Percentiles rank a stretch among this genome's conserved stretches.
phyloP scores from a whole-genome alignment of 495 filamentous ascomycete genomes.

The Lasiosphaeriaceae sp. region DNA sequence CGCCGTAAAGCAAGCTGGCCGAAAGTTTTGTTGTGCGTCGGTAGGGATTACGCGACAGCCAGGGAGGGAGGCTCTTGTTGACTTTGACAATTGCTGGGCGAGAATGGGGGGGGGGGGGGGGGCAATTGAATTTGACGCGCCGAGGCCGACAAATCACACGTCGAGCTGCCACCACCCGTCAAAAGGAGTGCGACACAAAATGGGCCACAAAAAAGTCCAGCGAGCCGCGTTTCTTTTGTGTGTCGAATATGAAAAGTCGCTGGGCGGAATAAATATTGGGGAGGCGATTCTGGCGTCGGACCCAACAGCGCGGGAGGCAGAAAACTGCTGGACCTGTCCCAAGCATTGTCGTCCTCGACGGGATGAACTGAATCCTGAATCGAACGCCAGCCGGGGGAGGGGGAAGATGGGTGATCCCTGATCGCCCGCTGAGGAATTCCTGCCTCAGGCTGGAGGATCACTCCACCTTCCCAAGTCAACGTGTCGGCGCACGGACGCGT shows the following conservation, averaged over 20 bases:
- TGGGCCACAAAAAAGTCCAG: not conserved
- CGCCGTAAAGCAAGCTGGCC: not conserved
- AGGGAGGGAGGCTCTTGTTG: slow-evolving; percentile 15
- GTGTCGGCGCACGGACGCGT: too few species aligned
- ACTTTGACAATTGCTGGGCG: slow-evolving; percentile 15
- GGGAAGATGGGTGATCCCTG: not conserved
- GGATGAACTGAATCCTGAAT: not conserved
- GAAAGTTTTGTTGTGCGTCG: slow-evolving; percentile 19
- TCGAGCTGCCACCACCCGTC: slow-evolving; percentile 1
- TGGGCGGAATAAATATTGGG: not conserved
- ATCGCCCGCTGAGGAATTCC: too few species aligned
- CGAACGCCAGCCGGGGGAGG: not conserved
- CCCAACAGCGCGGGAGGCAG: slow-evolving; percentile 24
- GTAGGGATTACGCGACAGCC: slow-evolving; percentile 19
- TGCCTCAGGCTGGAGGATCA: too few species aligned
- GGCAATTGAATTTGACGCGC: too few species aligned
- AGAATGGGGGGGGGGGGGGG: slow-evolving; percentile 11
- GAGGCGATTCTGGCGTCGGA: slow-evolving; percentile 11
- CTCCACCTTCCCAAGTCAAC: too few species aligned
- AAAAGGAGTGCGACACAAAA: not conserved
- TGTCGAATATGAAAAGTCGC: not conserved
- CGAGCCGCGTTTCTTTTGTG: not conserved
- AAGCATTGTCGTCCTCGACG: not conserved
- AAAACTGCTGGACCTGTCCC: slow-evolving; percentile 18
- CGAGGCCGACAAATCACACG: slow-evolving; percentile 30